Base-by-base conservation (phyloP, 106 monocot species). In the Acorus calamus region DNA sequence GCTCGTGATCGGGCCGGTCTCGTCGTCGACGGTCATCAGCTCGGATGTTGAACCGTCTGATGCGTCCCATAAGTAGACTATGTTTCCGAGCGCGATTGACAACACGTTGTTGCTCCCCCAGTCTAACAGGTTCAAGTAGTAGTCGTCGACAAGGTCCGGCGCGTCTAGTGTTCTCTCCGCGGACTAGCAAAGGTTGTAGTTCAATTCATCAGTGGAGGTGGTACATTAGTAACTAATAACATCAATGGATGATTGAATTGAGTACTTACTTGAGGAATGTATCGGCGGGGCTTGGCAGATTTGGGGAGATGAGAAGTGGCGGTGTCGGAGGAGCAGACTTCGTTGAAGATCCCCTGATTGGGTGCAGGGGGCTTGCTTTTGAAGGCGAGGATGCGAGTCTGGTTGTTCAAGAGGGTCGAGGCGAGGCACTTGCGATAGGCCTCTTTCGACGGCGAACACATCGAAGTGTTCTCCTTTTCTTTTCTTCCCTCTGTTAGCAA, bases 1-100 rank as follows among this genome's bases (percentile, higher is more conserved):
- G 46, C 87, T 87, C n/a, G 87, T 87, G 13, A 87, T 74, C 3
- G 87, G 83, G 46, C 87, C 87, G 8, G 56, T 5, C 61, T 83
- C 80, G 0, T 80, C 87, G 28, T 80, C 75, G 0, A 83, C 64
- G 4, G 80, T 87, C 11, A 77, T 63, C 46, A 87, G 82, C 66
- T 87, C 83, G 5, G 77, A 71, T 0, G 79, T 74, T 7, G 77
- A 74, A 47, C 77, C 71, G 50, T 77, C 53, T 0, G 74, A 49
- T 9, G 77, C 87, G 53, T 83, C 57, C 87, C 80, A 83, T 66
- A 87, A 63, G 59, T 83, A 74, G 2, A 83, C 80, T 3, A 82
- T 81, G 70, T 59, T 77, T 47, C 66, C 73, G 2, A 84, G 74
- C 14, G 84, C 84, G 3, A 84, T 77, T 7, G 77, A 80, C 47